These are phyloP conservation scores for Acidomyces sp. DNA, from an alignment of 495 filamentous ascomycete genomes.

Conservation along the genomic window DNA sequence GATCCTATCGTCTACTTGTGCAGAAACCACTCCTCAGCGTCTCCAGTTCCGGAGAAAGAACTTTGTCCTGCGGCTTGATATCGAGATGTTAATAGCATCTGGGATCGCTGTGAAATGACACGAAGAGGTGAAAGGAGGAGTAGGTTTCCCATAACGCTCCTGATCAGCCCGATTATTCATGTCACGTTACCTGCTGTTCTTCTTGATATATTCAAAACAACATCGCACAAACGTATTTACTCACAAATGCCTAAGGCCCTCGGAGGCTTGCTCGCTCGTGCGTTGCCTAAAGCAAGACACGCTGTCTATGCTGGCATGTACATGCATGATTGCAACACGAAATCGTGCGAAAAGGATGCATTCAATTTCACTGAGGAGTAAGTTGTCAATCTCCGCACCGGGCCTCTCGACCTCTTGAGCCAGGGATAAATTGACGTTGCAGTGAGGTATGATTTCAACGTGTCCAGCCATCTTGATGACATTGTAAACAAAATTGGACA, in stretches of 20 bases:
- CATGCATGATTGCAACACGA: conserved; percentile 4
- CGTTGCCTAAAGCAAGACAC: conserved; percentile 18
- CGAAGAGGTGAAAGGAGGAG: too few species aligned
- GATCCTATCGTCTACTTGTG: too few species aligned
- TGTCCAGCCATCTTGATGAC: conserved; percentile 15
- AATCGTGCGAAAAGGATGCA: conserved; percentile 9
- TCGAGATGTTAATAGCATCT: too few species aligned
- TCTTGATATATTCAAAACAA: background rate
- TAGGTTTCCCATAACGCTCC: too few species aligned
- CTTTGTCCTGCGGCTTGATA: too few species aligned
- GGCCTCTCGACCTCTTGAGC: conserved; percentile 18
- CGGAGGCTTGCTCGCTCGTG: conserved; percentile 13
- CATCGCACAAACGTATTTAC: background rate
- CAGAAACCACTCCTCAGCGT: too few species aligned
- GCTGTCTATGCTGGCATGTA: conserved; percentile 23
- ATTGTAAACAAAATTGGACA: conserved; percentile 24
- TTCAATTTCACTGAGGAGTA: conserved; percentile 10
- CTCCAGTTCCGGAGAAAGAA: too few species aligned
- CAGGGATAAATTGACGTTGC: conserved; percentile 15
- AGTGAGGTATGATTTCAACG: conserved; percentile 9
- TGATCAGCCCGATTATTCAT: too few species aligned
- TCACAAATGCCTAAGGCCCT: background rate
- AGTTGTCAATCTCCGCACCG: conserved; percentile 16
- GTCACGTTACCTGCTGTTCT: background rate
- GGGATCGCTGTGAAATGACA: too few species aligned